Evolutionary conservation across 2,329 filamentous ascomycete species (phyloP).

Genomic region (Epichloe coenophiala): DNA sequence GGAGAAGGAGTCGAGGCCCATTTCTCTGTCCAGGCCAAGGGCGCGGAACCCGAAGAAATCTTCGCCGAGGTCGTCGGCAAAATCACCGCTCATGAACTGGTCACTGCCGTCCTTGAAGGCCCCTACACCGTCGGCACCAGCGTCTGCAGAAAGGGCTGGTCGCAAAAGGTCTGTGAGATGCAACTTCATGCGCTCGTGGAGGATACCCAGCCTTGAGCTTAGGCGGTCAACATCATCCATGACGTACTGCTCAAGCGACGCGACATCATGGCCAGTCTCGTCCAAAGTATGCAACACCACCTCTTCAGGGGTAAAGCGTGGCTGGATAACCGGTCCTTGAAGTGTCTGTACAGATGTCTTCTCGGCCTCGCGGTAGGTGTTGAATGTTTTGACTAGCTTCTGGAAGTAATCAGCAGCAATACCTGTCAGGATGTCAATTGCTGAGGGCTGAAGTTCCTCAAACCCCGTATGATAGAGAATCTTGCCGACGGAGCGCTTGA

Average conservation of each 20-base stretch:
- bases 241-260: slow-evolving; percentile 70
- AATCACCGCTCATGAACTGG: slow-evolving; percentile 92
- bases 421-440: slow-evolving; percentile 79
- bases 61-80: slow-evolving; percentile 93
- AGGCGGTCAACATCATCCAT: slow-evolving; percentile 89
- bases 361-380: slow-evolving; percentile 70
- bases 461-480: slow-evolving; percentile 94
- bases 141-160: slow-evolving; percentile 65
- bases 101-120: slow-evolving; percentile 96
- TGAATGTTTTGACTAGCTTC: slow-evolving; percentile 68
- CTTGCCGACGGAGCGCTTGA: slow-evolving; percentile 86
- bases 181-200: slow-evolving; percentile 89
- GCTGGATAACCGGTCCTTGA: slow-evolving; percentile 35
- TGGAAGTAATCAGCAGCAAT: slow-evolving; percentile 81
- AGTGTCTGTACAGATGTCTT: slow-evolving; percentile 46
- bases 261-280: slow-evolving; percentile 72
- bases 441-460: slow-evolving; percentile 91
- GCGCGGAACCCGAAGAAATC: slow-evolving; percentile 99
- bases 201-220: slow-evolving; percentile 60
- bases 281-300: slow-evolving; percentile 74
- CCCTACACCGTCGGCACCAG: slow-evolving; percentile 68
- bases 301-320: slow-evolving; percentile 71
- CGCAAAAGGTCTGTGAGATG: slow-evolving; percentile 95
- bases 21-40: slow-evolving; percentile 79
- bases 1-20: slow-evolving; percentile 74